Percentiles rank a stretch among this genome's conserved stretches.
phyloP scores from a whole-genome alignment of 345 rosid genomes.

The Eucalyptus lansdowneana region DNA sequence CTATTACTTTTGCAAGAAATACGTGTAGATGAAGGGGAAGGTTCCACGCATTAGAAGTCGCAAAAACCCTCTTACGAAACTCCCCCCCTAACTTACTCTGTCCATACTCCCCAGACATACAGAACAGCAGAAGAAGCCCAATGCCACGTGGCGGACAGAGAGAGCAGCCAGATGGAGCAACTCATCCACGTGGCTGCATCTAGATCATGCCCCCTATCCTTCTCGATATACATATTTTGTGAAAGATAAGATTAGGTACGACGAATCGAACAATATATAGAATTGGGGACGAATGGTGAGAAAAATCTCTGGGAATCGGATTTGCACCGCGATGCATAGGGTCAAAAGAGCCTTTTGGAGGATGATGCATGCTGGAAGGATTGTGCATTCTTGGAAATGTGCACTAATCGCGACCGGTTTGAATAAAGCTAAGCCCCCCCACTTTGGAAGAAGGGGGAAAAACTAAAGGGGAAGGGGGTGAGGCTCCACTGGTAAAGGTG shows the following conservation, averaged over 20 bases:
- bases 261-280: background rate
- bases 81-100: background rate
- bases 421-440: background rate
- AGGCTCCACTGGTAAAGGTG: background rate
- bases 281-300: background rate
- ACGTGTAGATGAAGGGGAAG: background rate
- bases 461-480: background rate
- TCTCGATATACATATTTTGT: background rate
- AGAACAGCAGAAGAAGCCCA: background rate
- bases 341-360: background rate
- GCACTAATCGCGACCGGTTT: background rate
- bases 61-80: background rate
- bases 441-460: background rate
- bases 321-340: background rate
- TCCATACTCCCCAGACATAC: background rate
- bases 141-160: background rate
- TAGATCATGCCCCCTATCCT: background rate
- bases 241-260: background rate
- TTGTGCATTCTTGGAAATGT: background rate
- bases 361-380: background rate
- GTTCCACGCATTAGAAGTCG: background rate
- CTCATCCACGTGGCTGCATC: background rate
- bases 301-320: background rate
- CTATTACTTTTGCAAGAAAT: background rate
- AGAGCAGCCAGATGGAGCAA: background rate